Conservation (phyloP, 2,329 filamentous ascomycete species). For the Apiospora malaysiana region DNA sequence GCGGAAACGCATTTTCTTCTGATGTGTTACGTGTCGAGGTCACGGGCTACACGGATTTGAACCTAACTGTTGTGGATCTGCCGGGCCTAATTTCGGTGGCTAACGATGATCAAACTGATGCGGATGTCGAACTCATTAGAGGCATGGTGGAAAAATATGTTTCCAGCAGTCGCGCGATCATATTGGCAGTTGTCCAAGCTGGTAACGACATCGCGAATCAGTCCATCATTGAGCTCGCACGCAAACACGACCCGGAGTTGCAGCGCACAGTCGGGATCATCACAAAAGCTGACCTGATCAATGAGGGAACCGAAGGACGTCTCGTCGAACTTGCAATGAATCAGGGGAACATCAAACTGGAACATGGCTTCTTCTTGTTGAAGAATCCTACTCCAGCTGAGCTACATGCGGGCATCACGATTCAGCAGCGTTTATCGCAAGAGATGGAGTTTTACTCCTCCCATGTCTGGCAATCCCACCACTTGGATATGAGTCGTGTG, state of each 20-base stretch:
- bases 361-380: slow-evolving; percentile 42
- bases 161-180: slow-evolving; percentile 47
- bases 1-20: slow-evolving; percentile 29
- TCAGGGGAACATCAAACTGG: slow-evolving; percentile 48
- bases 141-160: slow-evolving; percentile 49
- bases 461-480: slow-evolving; percentile 40
- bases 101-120: slow-evolving; percentile 40
- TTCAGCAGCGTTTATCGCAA: slow-evolving; percentile 32
- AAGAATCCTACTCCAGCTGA: slow-evolving; percentile 44
- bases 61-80: slow-evolving; percentile 55
- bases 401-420: slow-evolving; percentile 36
- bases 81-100: slow-evolving; percentile 50
- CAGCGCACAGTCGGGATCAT: slow-evolving; percentile 49
- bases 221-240: slow-evolving; percentile 39
- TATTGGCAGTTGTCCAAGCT: slow-evolving; percentile 51
- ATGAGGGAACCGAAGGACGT: slow-evolving; percentile 29
- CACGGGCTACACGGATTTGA: slow-evolving; percentile 32
- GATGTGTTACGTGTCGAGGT: slow-evolving; percentile 37
- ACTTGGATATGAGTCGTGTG: slow-evolving; percentile 30
- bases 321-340: slow-evolving; percentile 38
- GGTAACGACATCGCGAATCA: slow-evolving; percentile 47
- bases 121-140: slow-evolving; percentile 42
- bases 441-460: slow-evolving; percentile 50
- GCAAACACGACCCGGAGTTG: slow-evolving; percentile 40
- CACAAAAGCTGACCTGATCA: slow-evolving; percentile 48